Conservation (phyloP, 169 alveolate species). For the Blepharisma undulans region DNA sequence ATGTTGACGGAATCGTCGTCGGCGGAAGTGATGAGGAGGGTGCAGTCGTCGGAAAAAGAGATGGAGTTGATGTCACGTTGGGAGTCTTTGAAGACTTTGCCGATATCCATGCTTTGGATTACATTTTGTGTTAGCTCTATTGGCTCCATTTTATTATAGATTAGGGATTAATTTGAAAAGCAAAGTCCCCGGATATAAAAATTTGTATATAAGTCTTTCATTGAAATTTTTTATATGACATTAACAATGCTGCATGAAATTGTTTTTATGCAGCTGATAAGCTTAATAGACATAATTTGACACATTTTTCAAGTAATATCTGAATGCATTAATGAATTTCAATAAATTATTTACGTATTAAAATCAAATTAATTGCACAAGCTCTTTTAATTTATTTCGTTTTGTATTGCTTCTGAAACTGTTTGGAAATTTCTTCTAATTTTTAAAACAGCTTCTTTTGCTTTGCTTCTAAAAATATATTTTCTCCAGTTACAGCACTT, state of each 20-base stretch:
- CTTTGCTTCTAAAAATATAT: conserved; percentile 9
- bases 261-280: no score
- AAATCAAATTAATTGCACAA: no score
- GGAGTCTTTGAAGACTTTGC: conserved; percentile 39
- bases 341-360: no score
- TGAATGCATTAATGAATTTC: no score
- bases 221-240: no score
- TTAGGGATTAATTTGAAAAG: neutral
- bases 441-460: neutral
- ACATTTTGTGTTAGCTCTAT: conserved; percentile 2
- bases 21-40: neutral
- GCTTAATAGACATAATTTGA: no score
- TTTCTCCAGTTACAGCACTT: conserved; percentile 11
- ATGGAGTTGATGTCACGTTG: conserved; percentile 39
- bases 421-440: neutral
- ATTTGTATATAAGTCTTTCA: no score
- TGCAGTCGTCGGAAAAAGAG: conserved; percentile 21
- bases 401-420: no score
- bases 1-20: conserved; percentile 41
- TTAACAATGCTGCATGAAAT: no score
- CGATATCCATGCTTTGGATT: conserved; percentile 38
- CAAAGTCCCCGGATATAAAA: neutral
- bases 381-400: no score
- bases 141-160: conserved; percentile 13
- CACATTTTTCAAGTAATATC: no score